A percentile compares a stretch with the other conserved stretches of the same genome.
phyloP scores from a whole-genome alignment of 164 flowering plant species.

The Warburgia ugandensis region DNA sequence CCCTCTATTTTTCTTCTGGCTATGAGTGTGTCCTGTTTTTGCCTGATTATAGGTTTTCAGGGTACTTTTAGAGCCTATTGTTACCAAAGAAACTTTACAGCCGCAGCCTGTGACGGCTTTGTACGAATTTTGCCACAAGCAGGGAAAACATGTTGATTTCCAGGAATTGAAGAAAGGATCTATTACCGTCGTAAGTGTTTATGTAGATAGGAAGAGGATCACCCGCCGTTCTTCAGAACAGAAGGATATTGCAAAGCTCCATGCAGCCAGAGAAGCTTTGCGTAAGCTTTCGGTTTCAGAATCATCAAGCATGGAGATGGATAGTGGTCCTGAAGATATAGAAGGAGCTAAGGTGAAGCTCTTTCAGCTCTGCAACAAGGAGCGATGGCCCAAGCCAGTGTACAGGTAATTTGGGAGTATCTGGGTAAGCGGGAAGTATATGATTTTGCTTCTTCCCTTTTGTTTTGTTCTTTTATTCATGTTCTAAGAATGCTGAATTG shows the following conservation, averaged over 20 bases:
- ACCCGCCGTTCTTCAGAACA: conserved; percentile 38
- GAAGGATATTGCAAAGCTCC: conserved; percentile 47
- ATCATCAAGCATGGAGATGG: too few species aligned
- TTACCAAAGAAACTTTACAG: conserved; percentile 35
- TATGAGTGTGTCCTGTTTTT: background rate
- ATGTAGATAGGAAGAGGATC: conserved; percentile 41
- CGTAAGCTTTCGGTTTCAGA: conserved; percentile 18
- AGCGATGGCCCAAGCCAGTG: too few species aligned
- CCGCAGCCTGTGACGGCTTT: conserved; percentile 50
- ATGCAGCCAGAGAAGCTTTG: conserved; percentile 50
- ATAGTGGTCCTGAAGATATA: too few species aligned
- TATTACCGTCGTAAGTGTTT: conserved; percentile 31
- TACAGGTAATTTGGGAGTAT: too few species aligned
- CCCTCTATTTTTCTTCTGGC: background rate
- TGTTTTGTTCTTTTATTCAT: too few species aligned
- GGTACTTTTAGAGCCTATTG: conserved; percentile 52
- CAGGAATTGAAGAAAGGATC: conserved; percentile 28
- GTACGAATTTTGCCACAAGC: conserved; percentile 52
- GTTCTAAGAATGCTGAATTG: too few species aligned
- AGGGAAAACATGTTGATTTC: conserved; percentile 42
- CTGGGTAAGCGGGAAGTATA: too few species aligned
- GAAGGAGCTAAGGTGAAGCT: too few species aligned
- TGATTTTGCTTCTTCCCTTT: too few species aligned
- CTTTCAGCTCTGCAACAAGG: too few species aligned
- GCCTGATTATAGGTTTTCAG: conserved; percentile 32